Conservation (phyloP, 768 basidiomycete species). For the Amylocystis lapponica region DNA sequence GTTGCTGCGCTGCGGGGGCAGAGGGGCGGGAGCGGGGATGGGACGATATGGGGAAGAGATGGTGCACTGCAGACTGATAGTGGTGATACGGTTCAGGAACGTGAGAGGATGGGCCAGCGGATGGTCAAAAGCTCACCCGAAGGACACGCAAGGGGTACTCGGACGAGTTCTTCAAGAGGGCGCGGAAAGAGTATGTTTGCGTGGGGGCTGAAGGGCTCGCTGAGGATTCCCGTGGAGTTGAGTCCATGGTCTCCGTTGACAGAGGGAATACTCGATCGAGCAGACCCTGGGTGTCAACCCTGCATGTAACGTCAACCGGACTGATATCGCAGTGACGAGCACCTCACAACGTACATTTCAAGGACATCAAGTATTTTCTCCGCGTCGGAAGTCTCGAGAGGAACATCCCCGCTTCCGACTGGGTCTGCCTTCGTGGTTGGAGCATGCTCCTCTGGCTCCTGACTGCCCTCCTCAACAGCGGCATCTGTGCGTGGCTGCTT, state of each 20-base stretch:
- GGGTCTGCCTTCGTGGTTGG: constrained; percentile 21
- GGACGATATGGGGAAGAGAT: constrained; percentile 64
- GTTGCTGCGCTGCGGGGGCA: constrained; percentile 60
- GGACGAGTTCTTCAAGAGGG: constrained; percentile 48
- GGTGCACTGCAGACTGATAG: constrained; percentile 55
- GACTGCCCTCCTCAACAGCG: constrained; percentile 26
- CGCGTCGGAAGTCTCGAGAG: constrained; percentile 40
- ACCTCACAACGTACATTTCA: constrained; percentile 37
- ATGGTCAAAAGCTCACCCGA: constrained; percentile 37
- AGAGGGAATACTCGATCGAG: constrained; percentile 76
- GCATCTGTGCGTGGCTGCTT: constrained; percentile 45
- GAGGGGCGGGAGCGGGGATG: constrained; percentile 61
- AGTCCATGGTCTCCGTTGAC: constrained; percentile 34
- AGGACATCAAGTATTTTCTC: constrained; percentile 55
- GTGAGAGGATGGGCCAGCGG: neutral
- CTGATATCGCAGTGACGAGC: neutral
- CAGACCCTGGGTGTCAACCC: constrained; percentile 67
- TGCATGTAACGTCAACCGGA: constrained; percentile 21
- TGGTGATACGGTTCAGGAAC: constrained; percentile 2
- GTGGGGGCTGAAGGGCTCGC: constrained; percentile 14
- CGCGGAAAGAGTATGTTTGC: constrained; percentile 44
- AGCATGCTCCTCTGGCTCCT: constrained; percentile 12
- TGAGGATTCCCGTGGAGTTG: constrained; percentile 32
- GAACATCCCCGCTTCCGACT: constrained; percentile 41
- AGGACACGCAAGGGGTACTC: constrained; percentile 50